These are phyloP conservation scores for Nemania sp. DNA, from an alignment of 2,329 filamentous ascomycete species.

Conservation along the genomic window DNA sequence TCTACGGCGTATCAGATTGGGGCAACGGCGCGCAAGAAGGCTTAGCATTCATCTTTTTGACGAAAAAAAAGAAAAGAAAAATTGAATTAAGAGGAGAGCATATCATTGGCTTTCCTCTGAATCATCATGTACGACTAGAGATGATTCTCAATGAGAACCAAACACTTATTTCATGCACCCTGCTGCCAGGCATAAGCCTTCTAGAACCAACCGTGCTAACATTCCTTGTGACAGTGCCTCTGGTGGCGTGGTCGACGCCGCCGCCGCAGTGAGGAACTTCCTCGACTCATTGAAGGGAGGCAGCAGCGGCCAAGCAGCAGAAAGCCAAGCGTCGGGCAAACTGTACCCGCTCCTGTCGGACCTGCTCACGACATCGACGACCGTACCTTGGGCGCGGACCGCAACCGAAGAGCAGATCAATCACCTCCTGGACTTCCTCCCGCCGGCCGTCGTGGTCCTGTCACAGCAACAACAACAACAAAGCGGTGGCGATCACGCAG, in stretches of 20 bases:
- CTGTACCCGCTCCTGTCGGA: slow-evolving; percentile 84
- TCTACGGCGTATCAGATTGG: slow-evolving; percentile 35
- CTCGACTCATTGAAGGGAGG: slow-evolving; percentile 75
- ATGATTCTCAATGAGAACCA: slow-evolving; percentile 34
- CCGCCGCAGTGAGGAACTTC: slow-evolving; percentile 82
- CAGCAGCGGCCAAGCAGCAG: slow-evolving; percentile 47
- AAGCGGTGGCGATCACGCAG: slow-evolving; percentile 60
- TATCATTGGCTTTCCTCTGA: slow-evolving; percentile 16
- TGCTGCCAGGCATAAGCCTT: slow-evolving; percentile 11
- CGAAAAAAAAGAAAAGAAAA: slow-evolving; percentile 5
- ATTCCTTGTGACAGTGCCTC: slow-evolving; percentile 59
- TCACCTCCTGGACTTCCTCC: slow-evolving; percentile 75
- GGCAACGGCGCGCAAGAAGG: slow-evolving; percentile 22
- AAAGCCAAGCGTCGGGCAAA: slow-evolving; percentile 55
- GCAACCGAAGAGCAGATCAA: slow-evolving; percentile 70
- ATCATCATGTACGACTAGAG: slow-evolving; percentile 37
- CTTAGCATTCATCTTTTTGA: slow-evolving; percentile 22
- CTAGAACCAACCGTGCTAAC: slow-evolving; percentile 46
- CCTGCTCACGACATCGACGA: slow-evolving; percentile 76
- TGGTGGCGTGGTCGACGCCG: slow-evolving; percentile 67
- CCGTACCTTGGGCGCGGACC: slow-evolving; percentile 72
- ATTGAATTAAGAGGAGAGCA: slow-evolving; percentile 23
- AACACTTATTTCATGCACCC: slow-evolving; percentile 10
- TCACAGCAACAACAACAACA: no score
- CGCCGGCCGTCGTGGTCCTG: slow-evolving; percentile 76